phyloP scores from a whole-genome alignment of 306 rosid species.

The Sicyos baderoa region DNA sequence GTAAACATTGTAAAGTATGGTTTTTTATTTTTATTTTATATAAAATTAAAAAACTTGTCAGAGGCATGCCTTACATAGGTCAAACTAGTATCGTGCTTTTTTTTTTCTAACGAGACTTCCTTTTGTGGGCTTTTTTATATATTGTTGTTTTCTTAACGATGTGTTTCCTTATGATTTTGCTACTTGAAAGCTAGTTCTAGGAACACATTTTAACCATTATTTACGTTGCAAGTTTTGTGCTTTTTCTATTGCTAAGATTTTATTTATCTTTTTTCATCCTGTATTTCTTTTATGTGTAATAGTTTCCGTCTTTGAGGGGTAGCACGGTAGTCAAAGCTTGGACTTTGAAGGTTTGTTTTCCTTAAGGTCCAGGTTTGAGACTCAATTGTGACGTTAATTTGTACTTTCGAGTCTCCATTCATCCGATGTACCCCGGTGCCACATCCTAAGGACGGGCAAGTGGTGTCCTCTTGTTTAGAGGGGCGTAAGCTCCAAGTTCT shows the following conservation, averaged over 20 bases:
- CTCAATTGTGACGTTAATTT: too few species aligned
- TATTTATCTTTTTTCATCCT: background rate
- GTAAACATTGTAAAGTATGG: background rate
- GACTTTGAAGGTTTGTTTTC: too few species aligned
- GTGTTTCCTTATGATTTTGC: background rate
- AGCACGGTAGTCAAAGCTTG: too few species aligned
- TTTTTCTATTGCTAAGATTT: background rate
- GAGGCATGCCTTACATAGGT: background rate
- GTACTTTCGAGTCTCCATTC: too few species aligned
- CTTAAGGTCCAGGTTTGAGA: too few species aligned
- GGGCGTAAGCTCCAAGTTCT: too few species aligned
- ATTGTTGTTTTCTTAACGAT: background rate
- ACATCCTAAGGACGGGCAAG: too few species aligned
- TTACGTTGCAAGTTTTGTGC: background rate
- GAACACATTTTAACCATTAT: background rate
- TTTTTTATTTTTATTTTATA: too few species aligned
- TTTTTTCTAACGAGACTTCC: too few species aligned
- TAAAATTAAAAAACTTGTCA: background rate
- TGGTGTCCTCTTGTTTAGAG: too few species aligned
- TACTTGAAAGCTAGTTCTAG: background rate
- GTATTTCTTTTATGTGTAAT: background rate
- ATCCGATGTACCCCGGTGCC: too few species aligned
- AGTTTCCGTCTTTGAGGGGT: background rate
- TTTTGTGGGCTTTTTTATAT: too few species aligned
- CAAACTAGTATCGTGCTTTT: background rate